Evolutionary conservation across 2,329 filamentous ascomycete species (phyloP), one percentile per base, ranked within the genome.

Genomic region (Botrytis pseudocinerea): DNA sequence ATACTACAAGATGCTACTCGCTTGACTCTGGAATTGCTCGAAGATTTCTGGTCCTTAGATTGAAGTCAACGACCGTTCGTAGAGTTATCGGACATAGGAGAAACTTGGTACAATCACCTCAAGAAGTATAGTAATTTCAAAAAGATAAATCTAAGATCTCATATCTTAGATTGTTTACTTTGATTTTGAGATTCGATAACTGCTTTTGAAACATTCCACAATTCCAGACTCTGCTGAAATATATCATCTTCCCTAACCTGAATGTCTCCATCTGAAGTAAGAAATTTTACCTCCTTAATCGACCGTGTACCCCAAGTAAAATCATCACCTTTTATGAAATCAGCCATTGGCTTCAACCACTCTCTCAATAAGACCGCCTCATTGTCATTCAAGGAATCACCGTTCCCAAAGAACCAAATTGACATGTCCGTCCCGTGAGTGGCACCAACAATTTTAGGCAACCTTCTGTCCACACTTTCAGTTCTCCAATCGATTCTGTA

Each of bases 321-420:
- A 4, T 68, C 25, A 14, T 73, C 70, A 1, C 71, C 75, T 16
- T 69, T 61, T 4, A 76, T 65, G 61, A 77, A 76, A 12, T 32
- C 28, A 61, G 40, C 70, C 28, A 76, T 57, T 6, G 75, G 75
- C 10, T 73, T 54, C n/a, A 76, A 61, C 75, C 75, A 76, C 51
- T 75, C 57, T 32, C 35, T 32, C 28, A 76, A 62, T 7, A 75
- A 10, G 2, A 14, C 10, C 46, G 75, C 76, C 64, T 76, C 75
- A 0, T 22, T 6, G 1, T 40, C 25, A 28, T 70, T 75, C n/a
- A 76, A 64, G 0, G 2, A 16, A n/a, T 74, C 73, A 1, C 75
- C 75, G 66, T 76, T 74, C 22, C 75, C 75, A 70, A 72, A 76
- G 25, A 76, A 73, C 74, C 74, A 76, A 40, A 76, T 76, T 2